Evolutionary conservation across 2,329 filamentous ascomycete genomes (phyloP).

Genomic region (Colletotrichum orchidophilum): DNA sequence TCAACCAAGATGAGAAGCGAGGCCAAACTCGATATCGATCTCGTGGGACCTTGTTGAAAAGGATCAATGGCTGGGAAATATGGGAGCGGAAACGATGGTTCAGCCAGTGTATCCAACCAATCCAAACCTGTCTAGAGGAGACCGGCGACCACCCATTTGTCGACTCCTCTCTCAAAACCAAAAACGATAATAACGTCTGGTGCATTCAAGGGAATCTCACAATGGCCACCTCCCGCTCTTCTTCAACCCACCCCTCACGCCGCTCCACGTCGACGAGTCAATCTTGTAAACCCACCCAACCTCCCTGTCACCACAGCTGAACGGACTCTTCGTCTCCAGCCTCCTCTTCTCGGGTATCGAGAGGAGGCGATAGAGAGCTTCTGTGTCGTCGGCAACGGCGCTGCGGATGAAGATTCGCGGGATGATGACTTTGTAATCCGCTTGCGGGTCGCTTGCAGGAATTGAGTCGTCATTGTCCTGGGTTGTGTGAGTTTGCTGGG

Average conservation of each 20-base stretch:
- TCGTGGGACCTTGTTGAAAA: too few species aligned
- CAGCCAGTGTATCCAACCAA: too few species aligned
- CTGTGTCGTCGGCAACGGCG: slow-evolving; percentile 37
- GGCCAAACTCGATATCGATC: too few species aligned
- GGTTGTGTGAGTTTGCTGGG: not conserved
- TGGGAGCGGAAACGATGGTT: too few species aligned
- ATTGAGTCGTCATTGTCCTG: slow-evolving; percentile 14
- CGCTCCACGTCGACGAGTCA: not conserved
- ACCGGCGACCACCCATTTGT: too few species aligned
- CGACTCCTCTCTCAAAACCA: too few species aligned
- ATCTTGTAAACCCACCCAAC: slow-evolving; percentile 9
- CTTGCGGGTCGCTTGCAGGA: slow-evolving; percentile 27
- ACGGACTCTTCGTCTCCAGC: slow-evolving; percentile 9
- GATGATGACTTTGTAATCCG: slow-evolving; percentile 46
- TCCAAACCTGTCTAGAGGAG: too few species aligned
- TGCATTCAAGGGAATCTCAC: too few species aligned
- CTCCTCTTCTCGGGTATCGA: slow-evolving; percentile 30
- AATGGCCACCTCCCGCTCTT: slow-evolving; percentile 1
- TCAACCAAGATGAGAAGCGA: too few species aligned
- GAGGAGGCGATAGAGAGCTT: slow-evolving; percentile 22
- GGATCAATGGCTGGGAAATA: too few species aligned
- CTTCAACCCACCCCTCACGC: not conserved
- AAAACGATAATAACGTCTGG: too few species aligned
- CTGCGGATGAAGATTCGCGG: slow-evolving; percentile 52
- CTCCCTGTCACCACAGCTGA: slow-evolving; percentile 19